Percentiles rank a stretch among this genome's conserved stretches.
phyloP scores from a whole-genome alignment of 2,329 filamentous ascomycete genomes.

The Neofusicoccum cordaticola region DNA sequence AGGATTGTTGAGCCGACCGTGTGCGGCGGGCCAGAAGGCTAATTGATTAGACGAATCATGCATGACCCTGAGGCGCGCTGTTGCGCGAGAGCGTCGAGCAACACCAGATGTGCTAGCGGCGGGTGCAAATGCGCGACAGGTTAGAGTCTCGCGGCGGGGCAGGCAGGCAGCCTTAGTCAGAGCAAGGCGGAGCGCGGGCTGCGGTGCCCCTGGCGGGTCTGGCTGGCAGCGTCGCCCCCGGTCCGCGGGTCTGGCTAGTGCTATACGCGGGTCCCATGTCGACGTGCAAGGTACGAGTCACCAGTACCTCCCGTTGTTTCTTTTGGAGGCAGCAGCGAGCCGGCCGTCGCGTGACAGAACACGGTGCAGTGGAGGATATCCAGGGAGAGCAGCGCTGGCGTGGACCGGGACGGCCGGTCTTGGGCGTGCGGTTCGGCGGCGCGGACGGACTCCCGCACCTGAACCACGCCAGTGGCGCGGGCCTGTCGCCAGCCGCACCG shows the following conservation, averaged over 20 bases:
- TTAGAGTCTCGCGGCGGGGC: not conserved
- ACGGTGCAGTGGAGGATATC: not conserved
- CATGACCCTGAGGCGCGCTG: not conserved
- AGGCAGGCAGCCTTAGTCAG: not conserved
- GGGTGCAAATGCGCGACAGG: not conserved
- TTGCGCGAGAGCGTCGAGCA: not conserved
- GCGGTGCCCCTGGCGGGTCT: not conserved
- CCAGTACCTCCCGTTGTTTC: not conserved
- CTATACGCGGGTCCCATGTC: not conserved
- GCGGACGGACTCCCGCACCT: slow-evolving; percentile 1
- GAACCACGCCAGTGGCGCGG: not conserved
- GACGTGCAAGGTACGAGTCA: not conserved
- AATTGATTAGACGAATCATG: not conserved
- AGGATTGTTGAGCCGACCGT: not conserved
- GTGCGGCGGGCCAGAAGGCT: not conserved
- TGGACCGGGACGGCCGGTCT: not conserved
- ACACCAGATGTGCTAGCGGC: not conserved
- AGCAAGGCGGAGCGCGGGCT: not conserved
- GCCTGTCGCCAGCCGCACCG: not conserved
- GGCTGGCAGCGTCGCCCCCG: slow-evolving; percentile 1
- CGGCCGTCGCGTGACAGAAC: not conserved
- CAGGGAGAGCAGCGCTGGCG: not conserved
- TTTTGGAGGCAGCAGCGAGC: not conserved
- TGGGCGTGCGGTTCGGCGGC: not conserved
- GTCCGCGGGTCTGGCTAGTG: not conserved